phyloP scores from a whole-genome alignment of 129 eudicot genomes.

The Calendula officinalis region DNA sequence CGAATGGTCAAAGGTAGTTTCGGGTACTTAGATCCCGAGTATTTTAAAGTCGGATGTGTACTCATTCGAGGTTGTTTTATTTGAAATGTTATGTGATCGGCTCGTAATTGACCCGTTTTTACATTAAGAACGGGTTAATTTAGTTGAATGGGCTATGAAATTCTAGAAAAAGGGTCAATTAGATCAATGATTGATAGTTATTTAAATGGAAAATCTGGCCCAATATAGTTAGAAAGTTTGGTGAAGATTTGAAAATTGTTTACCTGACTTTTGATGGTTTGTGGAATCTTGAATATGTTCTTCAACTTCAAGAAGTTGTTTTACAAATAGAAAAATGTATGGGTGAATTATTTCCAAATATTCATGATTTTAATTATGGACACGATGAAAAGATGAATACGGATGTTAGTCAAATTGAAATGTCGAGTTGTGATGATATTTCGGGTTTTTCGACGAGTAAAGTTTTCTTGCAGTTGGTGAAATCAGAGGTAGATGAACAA shows the following conservation, averaged over 20 bases:
- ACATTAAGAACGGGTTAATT: conserved; percentile 79
- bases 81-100: conserved; percentile 86
- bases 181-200: conserved; percentile 66
- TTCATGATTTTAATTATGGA: conserved; percentile 45
- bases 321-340: conserved; percentile 70
- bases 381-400: conserved; percentile 29
- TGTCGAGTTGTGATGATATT: conserved; percentile 61
- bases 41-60: conserved; percentile 88
- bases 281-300: conserved; percentile 94
- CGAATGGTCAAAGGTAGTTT: conserved; percentile 77
- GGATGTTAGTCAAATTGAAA: conserved; percentile 39
- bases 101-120: conserved; percentile 88
- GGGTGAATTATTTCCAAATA: conserved; percentile 67
- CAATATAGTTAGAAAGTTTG: conserved; percentile 79
- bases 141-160: conserved; percentile 97
- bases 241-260: conserved; percentile 86
- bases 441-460: conserved; percentile 85
- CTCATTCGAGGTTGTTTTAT: conserved; percentile 85
- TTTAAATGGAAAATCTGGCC: conserved; percentile 63
- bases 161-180: conserved; percentile 85
- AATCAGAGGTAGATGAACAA: conserved; percentile 72
- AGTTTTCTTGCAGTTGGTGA: conserved; percentile 87
- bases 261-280: conserved; percentile 80
- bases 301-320: conserved; percentile 84
- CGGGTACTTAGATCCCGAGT: conserved; percentile 93